phyloP scores from a whole-genome alignment of 1,139 yeast species.

The Sugiyamaella japonica region DNA sequence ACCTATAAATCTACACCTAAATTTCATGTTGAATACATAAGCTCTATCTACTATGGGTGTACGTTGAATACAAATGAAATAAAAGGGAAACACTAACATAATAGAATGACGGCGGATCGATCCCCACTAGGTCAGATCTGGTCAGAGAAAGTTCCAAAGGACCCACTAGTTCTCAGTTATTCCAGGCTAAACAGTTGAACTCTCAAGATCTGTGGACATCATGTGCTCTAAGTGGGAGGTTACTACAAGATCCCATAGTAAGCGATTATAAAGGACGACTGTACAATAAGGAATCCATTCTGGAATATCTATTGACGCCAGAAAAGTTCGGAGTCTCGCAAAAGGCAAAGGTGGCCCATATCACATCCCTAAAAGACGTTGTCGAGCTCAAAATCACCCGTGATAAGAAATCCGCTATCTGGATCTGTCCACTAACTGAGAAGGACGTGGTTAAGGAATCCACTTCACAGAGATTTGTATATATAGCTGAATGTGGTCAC shows the following conservation, averaged over 20 bases:
- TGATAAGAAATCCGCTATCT: slow-evolving; percentile 34
- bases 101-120: slow-evolving; percentile 55
- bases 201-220: slow-evolving; percentile 44
- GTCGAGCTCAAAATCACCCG: slow-evolving; percentile 46
- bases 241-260: slow-evolving; percentile 53
- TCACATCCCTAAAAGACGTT: slow-evolving; percentile 51
- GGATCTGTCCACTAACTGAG: slow-evolving; percentile 57
- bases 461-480: slow-evolving; percentile 45
- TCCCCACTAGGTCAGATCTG: slow-evolving; percentile 49
- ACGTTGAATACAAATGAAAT: not conserved
- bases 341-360: slow-evolving; percentile 43
- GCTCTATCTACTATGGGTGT: not conserved
- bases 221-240: slow-evolving; percentile 47
- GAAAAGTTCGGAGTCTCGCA: slow-evolving; percentile 36
- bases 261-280: slow-evolving; percentile 71
- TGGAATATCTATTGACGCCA: slow-evolving; percentile 55
- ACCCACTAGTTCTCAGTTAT: slow-evolving; percentile 32
- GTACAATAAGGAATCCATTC: slow-evolving; percentile 65
- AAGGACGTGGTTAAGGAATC: slow-evolving; percentile 41
- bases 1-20: not conserved
- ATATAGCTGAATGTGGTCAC: slow-evolving; percentile 58
- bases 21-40: not conserved
- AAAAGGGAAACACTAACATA: no score
- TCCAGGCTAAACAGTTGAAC: slow-evolving; percentile 33
- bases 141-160: slow-evolving; percentile 34